A percentile compares a stretch with the other conserved stretches of the same genome.
These are phyloP conservation scores for Lepidium africanum DNA, from an alignment of 345 rosid genomes.

Conservation along the genomic window DNA sequence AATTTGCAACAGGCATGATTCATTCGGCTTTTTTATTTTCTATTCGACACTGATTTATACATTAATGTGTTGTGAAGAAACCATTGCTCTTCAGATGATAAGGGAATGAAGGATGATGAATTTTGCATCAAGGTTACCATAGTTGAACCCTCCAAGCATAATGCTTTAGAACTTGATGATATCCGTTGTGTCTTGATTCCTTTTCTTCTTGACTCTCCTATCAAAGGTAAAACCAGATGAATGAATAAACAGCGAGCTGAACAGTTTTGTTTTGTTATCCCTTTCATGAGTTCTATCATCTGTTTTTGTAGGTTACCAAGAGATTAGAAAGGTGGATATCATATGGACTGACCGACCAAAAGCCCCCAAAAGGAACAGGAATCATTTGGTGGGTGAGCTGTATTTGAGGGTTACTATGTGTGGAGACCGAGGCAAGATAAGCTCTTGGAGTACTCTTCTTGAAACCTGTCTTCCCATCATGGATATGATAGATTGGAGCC, in stretches of 20 bases:
- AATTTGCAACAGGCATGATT: not conserved
- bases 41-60: not conserved
- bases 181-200: slow-evolving; percentile 49
- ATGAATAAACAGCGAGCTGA: not conserved
- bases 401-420: slow-evolving; percentile 65
- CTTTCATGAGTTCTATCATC: slow-evolving; percentile 6
- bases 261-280: not conserved
- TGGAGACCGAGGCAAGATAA: slow-evolving; percentile 34
- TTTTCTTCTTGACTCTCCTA: slow-evolving; percentile 47
- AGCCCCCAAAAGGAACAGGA: slow-evolving; percentile 22
- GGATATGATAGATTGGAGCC: slow-evolving; percentile 78
- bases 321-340: slow-evolving; percentile 70
- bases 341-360: slow-evolving; percentile 61
- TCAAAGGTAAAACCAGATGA: slow-evolving; percentile 40
- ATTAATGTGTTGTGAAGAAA: slow-evolving; percentile 13
- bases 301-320: slow-evolving; percentile 49
- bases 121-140: slow-evolving; percentile 49
- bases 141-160: slow-evolving; percentile 34
- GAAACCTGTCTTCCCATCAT: slow-evolving; percentile 54
- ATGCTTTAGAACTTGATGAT: slow-evolving; percentile 28
- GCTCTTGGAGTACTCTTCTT: slow-evolving; percentile 57
- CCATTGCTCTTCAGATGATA: slow-evolving; percentile 27
- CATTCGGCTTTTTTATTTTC: not conserved
- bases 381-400: slow-evolving; percentile 50
- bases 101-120: slow-evolving; percentile 34